Base-by-base conservation (phyloP, 306 rosid species). In the Casuarina glauca region DNA sequence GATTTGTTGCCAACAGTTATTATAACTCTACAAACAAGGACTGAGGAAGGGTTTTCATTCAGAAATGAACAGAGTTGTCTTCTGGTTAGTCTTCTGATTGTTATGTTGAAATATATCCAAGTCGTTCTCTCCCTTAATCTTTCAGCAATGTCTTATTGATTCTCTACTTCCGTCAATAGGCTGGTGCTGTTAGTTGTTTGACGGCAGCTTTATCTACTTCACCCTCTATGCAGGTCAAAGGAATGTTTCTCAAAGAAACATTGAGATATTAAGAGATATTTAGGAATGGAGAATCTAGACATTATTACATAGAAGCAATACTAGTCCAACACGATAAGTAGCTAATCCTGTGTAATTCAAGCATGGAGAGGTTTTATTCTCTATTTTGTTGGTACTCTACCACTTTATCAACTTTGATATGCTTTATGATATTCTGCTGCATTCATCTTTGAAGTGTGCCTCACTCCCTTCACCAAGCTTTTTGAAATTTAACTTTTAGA, bases 121-220 rank as follows among this genome's bases (percentile, higher is more conserved):
- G 45, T 46, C 8, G 13, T 44, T 60, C 45, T 67, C 77, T 39
- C 42, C 60, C 60, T 57, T 57, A 0, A 19, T 53, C 48, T 69
- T 52, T 39, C 46, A 79, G 69, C 70, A 19, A 78, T 52, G 35
- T 51, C 26, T 66, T 45, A 35, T 69, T 19, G 44, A 74, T 79
- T 60, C 72, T 49, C 79, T 76, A 70, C 36, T 43, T 72, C 61
- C 75, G 71, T 79, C 76, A 55, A 77, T 82, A 92, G 98, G 91
- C 81, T 73, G 87, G 96, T 87, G 86, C 91, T 45, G 66, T 91
- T 81, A 83, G 97, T 89, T 95, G 97, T 85, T 88, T 95, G 86
- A 83, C 96, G 7, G 77, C 83, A 19, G 93, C 97, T 45, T 69
- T 95, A 64, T 84, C 91, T 82, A 85, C 88, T 79, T 86, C 97